Evolutionary conservation across 2,329 filamentous ascomycete species (phyloP), one percentile per base, ranked within the genome.

Genomic region (Grosmannia clavigera): DNA sequence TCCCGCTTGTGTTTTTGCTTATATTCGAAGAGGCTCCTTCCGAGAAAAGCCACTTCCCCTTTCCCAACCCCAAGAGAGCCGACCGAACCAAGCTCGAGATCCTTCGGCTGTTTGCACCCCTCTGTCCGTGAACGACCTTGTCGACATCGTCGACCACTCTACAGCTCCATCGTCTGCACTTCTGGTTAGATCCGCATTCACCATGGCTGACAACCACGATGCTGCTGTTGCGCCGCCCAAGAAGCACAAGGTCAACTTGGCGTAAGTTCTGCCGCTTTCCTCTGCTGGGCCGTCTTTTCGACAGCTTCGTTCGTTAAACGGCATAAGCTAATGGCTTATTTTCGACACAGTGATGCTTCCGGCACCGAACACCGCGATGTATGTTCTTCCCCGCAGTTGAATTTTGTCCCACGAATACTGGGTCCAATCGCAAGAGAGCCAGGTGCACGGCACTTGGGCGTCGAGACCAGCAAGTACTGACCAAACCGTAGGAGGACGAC

Each of bases 291-390:
- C 43, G 16, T n/a, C 43, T 46, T 12, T 14, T 27, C n/a, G 1
- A 16, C 38, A 3, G 51, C 57, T 46, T 38, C 3, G 3, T 7
- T 19, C 7, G 4, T 14, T 19, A 9, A 6, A n/a, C 7, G 9
- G 33, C 33, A 11, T 35, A 35, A 9, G 27, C 52, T 52, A 25
- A 48, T 38, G 25, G 5, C 59, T 51, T 67, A 60, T 59, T 58
- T 16, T 60, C 19, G 19, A 46, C 19, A n/a, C 67, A 96, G 91
- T 77, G 91, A 96, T 76, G 80, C 88, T 72, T 96, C 92, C 63
- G 92, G 92, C 73, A 86, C 88, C 65, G 90, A 95, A 73, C 82
- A 85, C 76, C 94, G 88, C 79, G 82, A 89, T 66, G 90, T 95
- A 81, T 72, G 83, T 75, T 19, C 19, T 38, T 2, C 22, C 29